Base-by-base conservation (phyloP, 2,329 filamentous ascomycete genomes). In the Aureobasidium lini region DNA sequence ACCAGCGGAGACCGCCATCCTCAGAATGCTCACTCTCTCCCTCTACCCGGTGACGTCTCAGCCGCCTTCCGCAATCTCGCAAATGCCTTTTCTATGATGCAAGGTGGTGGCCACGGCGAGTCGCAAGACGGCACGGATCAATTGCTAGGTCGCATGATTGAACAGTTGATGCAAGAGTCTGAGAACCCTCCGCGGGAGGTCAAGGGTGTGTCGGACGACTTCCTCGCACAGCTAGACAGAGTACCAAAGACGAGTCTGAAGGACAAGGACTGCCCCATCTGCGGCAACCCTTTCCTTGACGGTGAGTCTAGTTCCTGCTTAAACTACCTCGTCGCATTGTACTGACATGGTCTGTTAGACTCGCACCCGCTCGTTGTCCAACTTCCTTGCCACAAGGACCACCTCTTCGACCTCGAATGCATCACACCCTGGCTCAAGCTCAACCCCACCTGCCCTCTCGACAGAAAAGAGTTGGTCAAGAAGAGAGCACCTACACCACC, bases 321-420 rank as follows among this genome's bases (percentile, higher is more conserved):
- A n/a, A 9, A 13, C 13, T 6, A 1, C 23, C 8, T 13, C 18
- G 15, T 47, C 43, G 11, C 16, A 32, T 23, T 6, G 18, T 39
- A 10, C 54, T 57, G 9, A 57, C 23, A 1, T 6, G 40, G 7
- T 18, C 32, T 7, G n/a, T 4, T 62, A 77, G 76, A 85, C 64
- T 64, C 78, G 46, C 84, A 85, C 64, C 84, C 84, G n/a, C 78
- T 87, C 16, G 81, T 86, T 37, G 83, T 87, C 47, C 76, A 78
- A 31, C 69, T 87, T 34, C 82, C 84, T 9, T 87, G 84, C 64
- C 82, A 86, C 68, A 75, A 79, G 15, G 79, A 79, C 39, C 84
- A 87, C 68, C 66, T 82, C 18, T 86, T 86, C 70, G 84, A 87
- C 71, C 69, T 86, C 29, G 84, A 86, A 65, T 87, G 84, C 69